Percentiles rank a stretch among this genome's conserved stretches.
These are phyloP conservation scores for Fusarium poae DNA, from an alignment of 2,329 filamentous ascomycete species.

Conservation along the genomic window DNA sequence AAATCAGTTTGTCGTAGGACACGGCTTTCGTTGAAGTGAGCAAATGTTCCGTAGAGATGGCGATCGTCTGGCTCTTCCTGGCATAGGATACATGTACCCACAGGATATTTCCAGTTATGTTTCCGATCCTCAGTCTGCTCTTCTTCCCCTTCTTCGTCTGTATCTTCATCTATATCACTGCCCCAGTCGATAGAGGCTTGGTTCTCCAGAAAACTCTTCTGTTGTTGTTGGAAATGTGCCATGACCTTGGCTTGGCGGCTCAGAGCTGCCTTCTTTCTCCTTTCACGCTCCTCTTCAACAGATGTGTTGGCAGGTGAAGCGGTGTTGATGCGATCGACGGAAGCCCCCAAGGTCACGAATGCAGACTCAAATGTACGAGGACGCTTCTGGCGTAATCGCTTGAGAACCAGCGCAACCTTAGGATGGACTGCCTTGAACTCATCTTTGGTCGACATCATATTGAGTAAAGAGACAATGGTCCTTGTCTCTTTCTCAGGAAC, in stretches of 20 bases:
- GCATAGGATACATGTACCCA: slow-evolving; percentile 93
- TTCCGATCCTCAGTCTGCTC: slow-evolving; percentile 73
- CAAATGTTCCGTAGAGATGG: slow-evolving; percentile 92
- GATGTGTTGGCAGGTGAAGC: slow-evolving; percentile 80
- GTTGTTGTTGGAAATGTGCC: slow-evolving; percentile 98
- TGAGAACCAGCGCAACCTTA: slow-evolving; percentile 86
- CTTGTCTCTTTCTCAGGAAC: slow-evolving; percentile 65
- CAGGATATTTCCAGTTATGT: slow-evolving; percentile 84
- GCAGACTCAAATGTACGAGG: slow-evolving; percentile 79
- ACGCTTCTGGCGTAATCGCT: slow-evolving; percentile 85
- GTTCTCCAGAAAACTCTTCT: slow-evolving; percentile 92
- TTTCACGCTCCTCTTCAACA: slow-evolving; percentile 79
- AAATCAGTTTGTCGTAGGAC: slow-evolving; percentile 90
- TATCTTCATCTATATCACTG: slow-evolving; percentile 78
- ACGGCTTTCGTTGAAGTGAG: slow-evolving; percentile 85
- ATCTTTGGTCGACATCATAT: slow-evolving; percentile 73
- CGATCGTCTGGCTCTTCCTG: slow-evolving; percentile 95
- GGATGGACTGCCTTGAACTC: slow-evolving; percentile 86
- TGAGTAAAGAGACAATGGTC: slow-evolving; percentile 74
- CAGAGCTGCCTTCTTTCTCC: slow-evolving; percentile 90
- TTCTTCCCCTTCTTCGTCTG: slow-evolving; percentile 76
- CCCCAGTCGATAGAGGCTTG: slow-evolving; percentile 92
- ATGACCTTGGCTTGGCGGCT: slow-evolving; percentile 94
- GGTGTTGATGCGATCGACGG: slow-evolving; percentile 83
- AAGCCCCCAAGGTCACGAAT: slow-evolving; percentile 72